Conservation (phyloP, 306 rosid genomes). For the Sicyos edulis region DNA sequence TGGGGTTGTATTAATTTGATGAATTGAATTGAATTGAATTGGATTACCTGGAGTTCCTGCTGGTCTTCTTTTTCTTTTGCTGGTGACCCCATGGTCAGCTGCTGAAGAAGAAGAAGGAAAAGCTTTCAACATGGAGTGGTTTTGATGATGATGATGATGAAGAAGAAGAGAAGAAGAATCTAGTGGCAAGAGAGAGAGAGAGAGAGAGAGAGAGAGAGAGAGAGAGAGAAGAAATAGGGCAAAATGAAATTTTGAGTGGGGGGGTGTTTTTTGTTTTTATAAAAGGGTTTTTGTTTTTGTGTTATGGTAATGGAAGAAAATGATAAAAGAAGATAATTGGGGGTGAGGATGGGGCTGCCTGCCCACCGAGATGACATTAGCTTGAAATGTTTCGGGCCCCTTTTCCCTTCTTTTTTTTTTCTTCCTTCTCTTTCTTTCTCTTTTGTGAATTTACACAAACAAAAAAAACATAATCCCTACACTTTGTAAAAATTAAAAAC, state of each 20-base stretch:
- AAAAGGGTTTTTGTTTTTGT: neutral
- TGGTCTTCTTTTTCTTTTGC: constrained; percentile 88
- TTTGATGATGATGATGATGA: neutral
- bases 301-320: neutral
- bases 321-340: constrained; percentile 15
- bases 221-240: neutral
- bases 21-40: neutral
- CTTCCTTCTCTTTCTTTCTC: neutral
- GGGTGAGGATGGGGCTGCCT: constrained; percentile 15
- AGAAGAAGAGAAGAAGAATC: neutral
- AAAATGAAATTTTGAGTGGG: neutral
- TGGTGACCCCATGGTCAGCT: constrained; percentile 32
- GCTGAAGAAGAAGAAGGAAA: neutral
- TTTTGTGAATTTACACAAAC: neutral
- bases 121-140: neutral
- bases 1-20: neutral
- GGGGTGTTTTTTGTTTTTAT: neutral
- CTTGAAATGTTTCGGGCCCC: constrained; percentile 19
- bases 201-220: neutral
- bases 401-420: too few relatives aligned
- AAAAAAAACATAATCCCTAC: constrained; percentile 7
- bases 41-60: constrained; percentile 88
- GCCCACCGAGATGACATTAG: constrained; percentile 3
- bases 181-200: neutral
- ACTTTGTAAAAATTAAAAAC: neutral